Conservation (phyloP, 2,329 filamentous ascomycete species). For the Zasmidium angulare region DNA sequence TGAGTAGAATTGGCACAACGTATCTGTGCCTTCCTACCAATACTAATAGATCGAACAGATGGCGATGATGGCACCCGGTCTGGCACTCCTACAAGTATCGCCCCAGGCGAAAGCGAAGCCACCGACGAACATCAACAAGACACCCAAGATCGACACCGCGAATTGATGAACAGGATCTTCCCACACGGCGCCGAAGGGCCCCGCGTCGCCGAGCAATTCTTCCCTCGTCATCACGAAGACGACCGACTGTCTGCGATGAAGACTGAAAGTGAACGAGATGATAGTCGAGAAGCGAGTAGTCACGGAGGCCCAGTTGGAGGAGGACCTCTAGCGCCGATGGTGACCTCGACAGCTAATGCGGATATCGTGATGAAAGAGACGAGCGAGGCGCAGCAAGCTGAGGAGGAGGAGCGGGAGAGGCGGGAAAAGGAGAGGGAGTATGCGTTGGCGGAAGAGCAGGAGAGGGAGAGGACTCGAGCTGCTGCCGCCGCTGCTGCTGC, state of each 20-base stretch:
- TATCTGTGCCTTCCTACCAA: too few relatives aligned
- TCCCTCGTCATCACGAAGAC: slow-evolving; percentile 18
- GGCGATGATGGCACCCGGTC: slow-evolving; percentile 22
- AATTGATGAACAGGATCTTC: slow-evolving; percentile 35
- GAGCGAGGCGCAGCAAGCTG: slow-evolving; percentile 8
- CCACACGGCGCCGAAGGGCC: slow-evolving; percentile 22
- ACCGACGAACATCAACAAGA: slow-evolving; percentile 19
- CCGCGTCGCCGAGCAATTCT: slow-evolving; percentile 23
- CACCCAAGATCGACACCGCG: slow-evolving; percentile 28
- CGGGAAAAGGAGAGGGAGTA: background rate
- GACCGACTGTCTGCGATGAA: slow-evolving; percentile 10
- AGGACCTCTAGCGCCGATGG: background rate
- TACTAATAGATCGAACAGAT: slow-evolving; percentile 2
- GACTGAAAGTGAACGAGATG: slow-evolving; percentile 9
- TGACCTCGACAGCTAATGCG: background rate
- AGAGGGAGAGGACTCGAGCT: background rate
- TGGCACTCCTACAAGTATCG: slow-evolving; percentile 20
- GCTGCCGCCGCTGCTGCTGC: too few relatives aligned
- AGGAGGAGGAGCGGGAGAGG: slow-evolving; percentile 1
- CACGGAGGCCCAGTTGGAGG: background rate
- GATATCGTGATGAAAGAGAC: slow-evolving; percentile 21
- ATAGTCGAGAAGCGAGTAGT: slow-evolving; percentile 7
- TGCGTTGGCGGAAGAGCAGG: background rate
- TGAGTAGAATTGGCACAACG: slow-evolving; percentile 14
- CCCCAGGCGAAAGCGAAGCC: slow-evolving; percentile 20